Evolutionary conservation across 2,329 filamentous ascomycete genomes (phyloP).

Genomic region (Samsoniella hepiali): DNA sequence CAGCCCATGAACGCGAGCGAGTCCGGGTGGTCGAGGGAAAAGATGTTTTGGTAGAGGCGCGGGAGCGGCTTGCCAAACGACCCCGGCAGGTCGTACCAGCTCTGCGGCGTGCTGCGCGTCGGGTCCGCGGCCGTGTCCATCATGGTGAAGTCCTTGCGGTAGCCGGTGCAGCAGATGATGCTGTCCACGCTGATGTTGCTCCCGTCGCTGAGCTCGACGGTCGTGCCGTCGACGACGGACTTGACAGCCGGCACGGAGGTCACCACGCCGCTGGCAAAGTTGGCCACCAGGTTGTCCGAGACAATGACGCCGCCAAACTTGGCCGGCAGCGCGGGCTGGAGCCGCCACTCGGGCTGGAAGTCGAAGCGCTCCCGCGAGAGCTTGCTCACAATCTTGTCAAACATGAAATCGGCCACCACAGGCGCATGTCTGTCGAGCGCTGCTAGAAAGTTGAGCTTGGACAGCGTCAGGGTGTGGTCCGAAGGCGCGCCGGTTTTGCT

Average conservation of each 20-base stretch:
- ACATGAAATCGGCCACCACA: slow-evolving; percentile 23
- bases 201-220: slow-evolving; percentile 30
- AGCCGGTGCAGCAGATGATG: slow-evolving; percentile 37
- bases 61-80: slow-evolving; percentile 31
- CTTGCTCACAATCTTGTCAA: slow-evolving; percentile 24
- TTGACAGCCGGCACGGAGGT: slow-evolving; percentile 33
- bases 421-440: slow-evolving; percentile 29
- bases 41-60: slow-evolving; percentile 42
- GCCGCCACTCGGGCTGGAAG: slow-evolving; percentile 29
- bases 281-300: slow-evolving; percentile 28
- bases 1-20: slow-evolving; percentile 43
- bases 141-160: slow-evolving; percentile 29
- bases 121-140: slow-evolving; percentile 29
- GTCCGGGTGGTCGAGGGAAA: slow-evolving; percentile 41
- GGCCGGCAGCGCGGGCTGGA: slow-evolving; percentile 23
- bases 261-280: slow-evolving; percentile 38
- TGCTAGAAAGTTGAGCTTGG: slow-evolving; percentile 30
- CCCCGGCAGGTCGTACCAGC: slow-evolving; percentile 25
- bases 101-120: slow-evolving; percentile 24
- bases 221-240: slow-evolving; percentile 28
- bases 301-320: slow-evolving; percentile 26
- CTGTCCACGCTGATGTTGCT: slow-evolving; percentile 27
- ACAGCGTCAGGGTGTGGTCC: slow-evolving; percentile 34
- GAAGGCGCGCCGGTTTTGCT: slow-evolving; percentile 32
- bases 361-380: slow-evolving; percentile 24